Evolutionary conservation across 176 grass and related monocot species (phyloP).

Genomic region (Juncus inflexus): DNA sequence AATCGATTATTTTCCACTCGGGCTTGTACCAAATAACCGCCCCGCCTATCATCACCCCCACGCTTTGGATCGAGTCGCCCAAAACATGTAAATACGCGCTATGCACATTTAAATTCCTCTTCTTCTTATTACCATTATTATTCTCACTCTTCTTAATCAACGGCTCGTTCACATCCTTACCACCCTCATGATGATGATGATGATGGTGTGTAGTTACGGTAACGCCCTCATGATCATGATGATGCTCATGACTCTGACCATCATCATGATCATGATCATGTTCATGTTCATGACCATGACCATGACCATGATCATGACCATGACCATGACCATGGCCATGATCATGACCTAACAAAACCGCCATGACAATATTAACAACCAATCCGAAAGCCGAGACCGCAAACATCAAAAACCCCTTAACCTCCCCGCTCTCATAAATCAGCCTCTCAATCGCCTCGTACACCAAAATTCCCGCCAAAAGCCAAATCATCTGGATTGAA

Average conservation of each 20-base stretch:
- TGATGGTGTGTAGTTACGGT: conserved; percentile 44
- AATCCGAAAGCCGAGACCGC: conserved; percentile 90
- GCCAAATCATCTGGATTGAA: conserved; percentile 97
- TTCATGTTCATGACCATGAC: conserved; percentile 28
- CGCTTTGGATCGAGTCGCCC: conserved; percentile 88
- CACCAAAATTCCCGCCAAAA: conserved; percentile 87
- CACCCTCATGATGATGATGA: conserved; percentile 39
- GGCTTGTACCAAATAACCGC: conserved; percentile 99
- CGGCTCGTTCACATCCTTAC: conserved; percentile 47
- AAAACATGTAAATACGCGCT: conserved; percentile 91
- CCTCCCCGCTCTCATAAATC: conserved; percentile 59
- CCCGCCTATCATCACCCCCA: conserved; percentile 95
- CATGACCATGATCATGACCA: conserved; percentile 32
- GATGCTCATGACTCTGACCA: conserved; percentile 39
- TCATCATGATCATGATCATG: conserved; percentile 34
- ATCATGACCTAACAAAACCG: conserved; percentile 88
- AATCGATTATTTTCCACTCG: conserved; percentile 97
- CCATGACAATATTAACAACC: conserved; percentile 94
- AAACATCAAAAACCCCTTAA: conserved; percentile 92
- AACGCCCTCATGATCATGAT: conserved; percentile 30
- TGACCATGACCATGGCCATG: conserved; percentile 73
- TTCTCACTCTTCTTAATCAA: conserved; percentile 42
- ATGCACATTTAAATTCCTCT: conserved; percentile 92
- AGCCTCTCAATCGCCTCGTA: conserved; percentile 90
- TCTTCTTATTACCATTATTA: conserved; percentile 39